Conservation (phyloP, 371 early-diverging fungal species). For the Mucor sp. region DNA sequence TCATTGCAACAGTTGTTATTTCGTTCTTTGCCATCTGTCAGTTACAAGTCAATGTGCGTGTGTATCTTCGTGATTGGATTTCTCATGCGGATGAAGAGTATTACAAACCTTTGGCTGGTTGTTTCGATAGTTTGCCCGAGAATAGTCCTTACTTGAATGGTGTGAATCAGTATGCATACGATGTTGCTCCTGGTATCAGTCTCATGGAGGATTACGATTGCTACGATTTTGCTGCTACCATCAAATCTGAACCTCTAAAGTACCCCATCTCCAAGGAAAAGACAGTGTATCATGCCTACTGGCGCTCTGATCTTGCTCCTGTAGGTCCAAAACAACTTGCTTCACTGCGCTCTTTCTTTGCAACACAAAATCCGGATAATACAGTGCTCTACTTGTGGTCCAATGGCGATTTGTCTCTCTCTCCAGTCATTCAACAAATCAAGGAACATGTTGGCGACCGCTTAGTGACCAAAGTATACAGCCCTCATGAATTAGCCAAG, state of each 20-base stretch:
- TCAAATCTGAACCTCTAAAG: constrained; percentile 16
- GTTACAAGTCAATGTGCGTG: constrained; percentile 50
- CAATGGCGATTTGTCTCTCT: constrained; percentile 46
- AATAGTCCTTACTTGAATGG: constrained; percentile 43
- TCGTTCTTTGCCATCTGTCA: constrained; percentile 46
- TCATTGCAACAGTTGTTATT: constrained; percentile 17
- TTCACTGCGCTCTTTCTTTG: constrained; percentile 50
- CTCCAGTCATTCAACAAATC: constrained; percentile 40
- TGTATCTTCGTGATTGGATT: constrained; percentile 57
- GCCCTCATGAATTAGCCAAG: constrained; percentile 40
- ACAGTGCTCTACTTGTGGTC: constrained; percentile 52
- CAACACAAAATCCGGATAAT: constrained; percentile 44
- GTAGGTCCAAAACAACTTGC: constrained; percentile 53
- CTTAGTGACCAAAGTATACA: constrained; percentile 34
- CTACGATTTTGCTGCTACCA: constrained; percentile 54
- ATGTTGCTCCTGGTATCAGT: constrained; percentile 48
- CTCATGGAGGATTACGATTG: constrained; percentile 54
- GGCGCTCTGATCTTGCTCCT: constrained; percentile 52
- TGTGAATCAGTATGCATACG: constrained; percentile 31
- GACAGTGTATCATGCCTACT: constrained; percentile 56
- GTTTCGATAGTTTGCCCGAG: constrained; percentile 43
- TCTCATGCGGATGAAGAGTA: constrained; percentile 50
- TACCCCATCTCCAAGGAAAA: constrained; percentile 20
- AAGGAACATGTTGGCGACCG: constrained; percentile 39
- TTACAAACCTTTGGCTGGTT: constrained; percentile 41